phyloP scores from a whole-genome alignment of 768 basidiomycete genomes.

The Mycena sanguinolenta region DNA sequence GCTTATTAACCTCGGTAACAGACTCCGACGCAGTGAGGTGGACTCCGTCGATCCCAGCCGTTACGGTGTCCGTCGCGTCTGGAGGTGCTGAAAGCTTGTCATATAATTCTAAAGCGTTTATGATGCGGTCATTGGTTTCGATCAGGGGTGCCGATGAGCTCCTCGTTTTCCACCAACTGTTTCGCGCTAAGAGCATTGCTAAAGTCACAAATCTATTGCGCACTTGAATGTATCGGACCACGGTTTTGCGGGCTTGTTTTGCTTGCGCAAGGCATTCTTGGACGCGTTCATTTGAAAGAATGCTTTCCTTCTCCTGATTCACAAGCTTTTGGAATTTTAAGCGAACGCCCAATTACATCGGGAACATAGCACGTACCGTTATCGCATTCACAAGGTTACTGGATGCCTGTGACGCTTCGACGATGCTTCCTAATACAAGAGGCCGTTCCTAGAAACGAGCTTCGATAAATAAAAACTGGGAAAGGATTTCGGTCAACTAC shows the following conservation, averaged over 20 bases:
- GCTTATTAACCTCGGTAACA: slow-evolving; percentile 60
- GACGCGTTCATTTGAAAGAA: slow-evolving; percentile 82
- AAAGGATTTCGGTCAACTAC: slow-evolving; percentile 45
- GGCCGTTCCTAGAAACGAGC: slow-evolving; percentile 82
- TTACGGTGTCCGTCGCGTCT: slow-evolving; percentile 53
- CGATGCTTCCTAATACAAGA: slow-evolving; percentile 85
- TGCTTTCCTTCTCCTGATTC: slow-evolving; percentile 84
- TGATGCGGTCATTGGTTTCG: slow-evolving; percentile 93
- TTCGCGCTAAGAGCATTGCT: slow-evolving; percentile 50
- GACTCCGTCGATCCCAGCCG: slow-evolving; percentile 63
- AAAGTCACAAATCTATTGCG: neutral
- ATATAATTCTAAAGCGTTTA: slow-evolving; percentile 87
- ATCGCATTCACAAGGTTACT: slow-evolving; percentile 95
- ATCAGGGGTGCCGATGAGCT: slow-evolving; percentile 95
- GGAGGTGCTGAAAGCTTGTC: slow-evolving; percentile 69
- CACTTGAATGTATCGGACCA: slow-evolving; percentile 91
- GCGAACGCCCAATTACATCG: slow-evolving; percentile 6
- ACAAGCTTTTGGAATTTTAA: slow-evolving; percentile 71
- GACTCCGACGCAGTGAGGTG: slow-evolving; percentile 61
- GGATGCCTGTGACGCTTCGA: slow-evolving; percentile 90
- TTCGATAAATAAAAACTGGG: neutral
- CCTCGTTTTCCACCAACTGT: slow-evolving; percentile 93
- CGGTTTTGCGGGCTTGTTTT: slow-evolving; percentile 76
- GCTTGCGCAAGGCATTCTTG: slow-evolving; percentile 88
- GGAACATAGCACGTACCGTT: slow-evolving; percentile 64